These are phyloP conservation scores for Cyclotella baltica DNA, from an alignment of 108 stramenopile genomes.

Conservation along the genomic window DNA sequence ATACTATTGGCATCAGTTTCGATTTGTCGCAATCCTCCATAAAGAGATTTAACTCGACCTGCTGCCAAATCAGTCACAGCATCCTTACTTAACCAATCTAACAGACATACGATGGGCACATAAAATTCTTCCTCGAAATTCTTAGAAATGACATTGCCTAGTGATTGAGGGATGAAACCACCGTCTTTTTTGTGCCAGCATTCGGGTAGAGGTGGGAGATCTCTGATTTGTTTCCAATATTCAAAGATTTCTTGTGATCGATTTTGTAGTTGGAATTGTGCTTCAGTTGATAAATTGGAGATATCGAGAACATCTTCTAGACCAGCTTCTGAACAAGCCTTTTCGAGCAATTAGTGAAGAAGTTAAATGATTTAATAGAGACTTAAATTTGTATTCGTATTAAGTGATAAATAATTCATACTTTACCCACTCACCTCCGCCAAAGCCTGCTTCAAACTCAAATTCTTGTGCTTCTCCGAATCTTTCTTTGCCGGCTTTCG, in stretches of 20 bases:
- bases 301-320: background rate
- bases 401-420: background rate
- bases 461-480: background rate
- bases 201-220: constrained; percentile 1
- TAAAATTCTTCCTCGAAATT: constrained; percentile 15
- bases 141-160: background rate
- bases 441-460: constrained; percentile 2
- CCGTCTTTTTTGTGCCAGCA: constrained; percentile 15
- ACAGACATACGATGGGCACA: constrained; percentile 10
- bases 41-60: constrained; percentile 16
- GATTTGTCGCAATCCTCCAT: constrained; percentile 36
- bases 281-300: background rate
- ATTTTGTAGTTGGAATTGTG: background rate
- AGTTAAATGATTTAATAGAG: background rate
- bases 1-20: constrained; percentile 30
- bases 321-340: constrained; percentile 9
- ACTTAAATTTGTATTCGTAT: background rate
- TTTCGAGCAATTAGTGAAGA: background rate
- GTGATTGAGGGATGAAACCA: background rate
- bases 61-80: constrained; percentile 11
- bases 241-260: constrained; percentile 8
- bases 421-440: background rate
- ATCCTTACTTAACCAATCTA: constrained; percentile 14
- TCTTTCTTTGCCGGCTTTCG: background rate
- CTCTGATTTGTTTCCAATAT: constrained; percentile 12